Evolutionary conservation across 2,329 filamentous ascomycete genomes (phyloP).

Genomic region (Calonectria pseudoreteaudii): DNA sequence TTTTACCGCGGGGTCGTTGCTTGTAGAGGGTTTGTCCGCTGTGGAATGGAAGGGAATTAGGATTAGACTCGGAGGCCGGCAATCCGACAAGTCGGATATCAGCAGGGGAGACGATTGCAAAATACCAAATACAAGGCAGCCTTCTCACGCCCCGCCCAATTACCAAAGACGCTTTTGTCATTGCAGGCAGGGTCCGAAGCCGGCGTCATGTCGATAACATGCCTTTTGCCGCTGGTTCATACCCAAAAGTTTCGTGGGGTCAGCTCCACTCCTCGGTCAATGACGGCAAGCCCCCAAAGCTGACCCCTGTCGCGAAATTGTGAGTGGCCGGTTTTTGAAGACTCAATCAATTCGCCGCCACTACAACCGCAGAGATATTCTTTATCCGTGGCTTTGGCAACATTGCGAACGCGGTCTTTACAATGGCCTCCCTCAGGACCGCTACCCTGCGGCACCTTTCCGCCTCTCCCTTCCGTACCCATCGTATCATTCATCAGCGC

Average conservation of each 20-base stretch:
- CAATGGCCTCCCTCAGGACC: constrained; percentile 63
- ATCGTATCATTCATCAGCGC: constrained; percentile 67
- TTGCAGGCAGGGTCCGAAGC: constrained; percentile 41
- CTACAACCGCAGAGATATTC: background rate
- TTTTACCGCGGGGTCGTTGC: constrained; percentile 38
- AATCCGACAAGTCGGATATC: background rate
- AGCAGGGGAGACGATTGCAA: background rate
- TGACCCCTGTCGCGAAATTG: constrained; percentile 22
- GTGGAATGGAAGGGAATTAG: background rate
- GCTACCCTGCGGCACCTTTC: constrained; percentile 61
- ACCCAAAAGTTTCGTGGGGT: constrained; percentile 19
- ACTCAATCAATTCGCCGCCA: background rate
- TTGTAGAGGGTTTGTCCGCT: background rate
- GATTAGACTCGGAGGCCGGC: background rate
- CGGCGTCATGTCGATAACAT: constrained; percentile 26
- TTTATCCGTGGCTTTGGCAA: constrained; percentile 13
- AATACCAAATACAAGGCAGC: background rate
- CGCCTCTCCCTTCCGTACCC: constrained; percentile 46
- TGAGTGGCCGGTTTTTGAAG: constrained; percentile 30
- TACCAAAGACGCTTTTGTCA: constrained; percentile 39
- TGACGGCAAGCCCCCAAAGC: constrained; percentile 35
- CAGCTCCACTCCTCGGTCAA: constrained; percentile 36
- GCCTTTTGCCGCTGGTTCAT: background rate
- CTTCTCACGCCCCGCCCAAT: constrained; percentile 33
- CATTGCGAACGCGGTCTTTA: constrained; percentile 16